Evolutionary conservation across 768 basidiomycete genomes (phyloP).

Genomic region (Mrakia frigida): DNA sequence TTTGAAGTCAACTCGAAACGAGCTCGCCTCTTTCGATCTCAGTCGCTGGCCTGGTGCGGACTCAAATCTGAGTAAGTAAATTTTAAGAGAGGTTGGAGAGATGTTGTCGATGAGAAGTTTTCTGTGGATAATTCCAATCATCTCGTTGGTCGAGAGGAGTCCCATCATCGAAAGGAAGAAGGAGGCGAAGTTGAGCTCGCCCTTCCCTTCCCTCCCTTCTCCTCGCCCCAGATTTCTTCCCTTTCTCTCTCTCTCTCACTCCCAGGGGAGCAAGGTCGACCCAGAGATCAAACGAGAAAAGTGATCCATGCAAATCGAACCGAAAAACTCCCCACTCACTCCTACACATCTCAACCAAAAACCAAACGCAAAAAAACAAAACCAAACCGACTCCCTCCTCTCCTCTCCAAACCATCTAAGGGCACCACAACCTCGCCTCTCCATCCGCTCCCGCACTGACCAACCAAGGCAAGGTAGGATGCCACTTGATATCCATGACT

Average conservation of each 20-base stretch:
- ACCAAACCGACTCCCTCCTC: neutral
- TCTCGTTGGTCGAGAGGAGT: too few species aligned
- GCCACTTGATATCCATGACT: slow-evolving; percentile 87
- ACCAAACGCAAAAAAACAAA: neutral
- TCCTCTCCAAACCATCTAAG: slow-evolving; percentile 32
- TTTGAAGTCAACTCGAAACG: too few species aligned
- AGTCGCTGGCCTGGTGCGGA: too few species aligned
- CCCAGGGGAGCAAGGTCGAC: neutral
- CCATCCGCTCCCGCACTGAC: slow-evolving; percentile 91
- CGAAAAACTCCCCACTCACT: too few species aligned
- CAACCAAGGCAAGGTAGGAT: slow-evolving; percentile 83
- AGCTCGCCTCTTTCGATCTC: too few species aligned
- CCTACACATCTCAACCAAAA: too few species aligned
- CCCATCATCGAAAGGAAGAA: too few species aligned
- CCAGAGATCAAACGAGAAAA: neutral
- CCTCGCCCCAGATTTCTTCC: neutral
- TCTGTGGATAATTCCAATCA: too few species aligned
- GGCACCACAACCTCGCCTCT: slow-evolving; percentile 69
- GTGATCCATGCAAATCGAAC: neutral
- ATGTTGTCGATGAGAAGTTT: too few species aligned
- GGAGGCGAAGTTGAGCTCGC: too few species aligned
- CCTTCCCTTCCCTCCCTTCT: slow-evolving; percentile 12
- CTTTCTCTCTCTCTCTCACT: neutral
- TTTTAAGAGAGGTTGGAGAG: too few species aligned
- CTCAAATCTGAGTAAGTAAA: too few species aligned